These are phyloP conservation scores for Fomes fomentarius DNA, from an alignment of 1,284 basidiomycete genomes.

Conservation along the genomic window DNA sequence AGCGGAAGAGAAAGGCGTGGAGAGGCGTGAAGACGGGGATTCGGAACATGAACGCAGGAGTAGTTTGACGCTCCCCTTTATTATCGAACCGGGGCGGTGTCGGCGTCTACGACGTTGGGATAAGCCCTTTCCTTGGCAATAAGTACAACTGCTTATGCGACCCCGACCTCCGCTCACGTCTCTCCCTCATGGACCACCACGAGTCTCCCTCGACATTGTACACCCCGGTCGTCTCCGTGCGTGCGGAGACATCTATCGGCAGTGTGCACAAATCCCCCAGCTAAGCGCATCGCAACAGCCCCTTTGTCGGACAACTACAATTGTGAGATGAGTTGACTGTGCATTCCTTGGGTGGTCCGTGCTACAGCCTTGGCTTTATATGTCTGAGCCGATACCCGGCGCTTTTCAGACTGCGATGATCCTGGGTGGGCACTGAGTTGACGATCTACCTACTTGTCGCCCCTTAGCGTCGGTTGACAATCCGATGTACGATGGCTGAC, in stretches of 20 bases:
- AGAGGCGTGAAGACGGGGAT: conserved; percentile 3
- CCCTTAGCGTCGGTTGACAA: too few species aligned
- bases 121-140: conserved; percentile 3
- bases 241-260: not conserved
- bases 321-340: not conserved
- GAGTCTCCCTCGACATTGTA: too few species aligned
- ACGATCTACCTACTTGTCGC: too few species aligned
- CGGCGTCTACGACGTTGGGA: not conserved
- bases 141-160: not conserved
- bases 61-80: conserved; percentile 4
- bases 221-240: not conserved
- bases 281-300: not conserved
- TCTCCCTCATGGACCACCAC: not conserved
- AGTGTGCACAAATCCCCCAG: not conserved
- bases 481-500: too few species aligned
- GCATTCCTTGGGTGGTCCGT: not conserved
- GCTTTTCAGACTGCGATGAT: not conserved
- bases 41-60: not conserved
- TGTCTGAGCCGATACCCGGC: too few species aligned
- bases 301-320: conserved; percentile 1
- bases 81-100: not conserved
- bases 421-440: not conserved
- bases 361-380: not conserved
- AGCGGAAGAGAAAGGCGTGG: not conserved
- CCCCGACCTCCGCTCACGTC: too few species aligned